A percentile compares a stretch with the other conserved stretches of the same genome.
These are phyloP conservation scores for Fusarium sp. DNA, from an alignment of 2,329 filamentous ascomycete species.

Conservation along the genomic window DNA sequence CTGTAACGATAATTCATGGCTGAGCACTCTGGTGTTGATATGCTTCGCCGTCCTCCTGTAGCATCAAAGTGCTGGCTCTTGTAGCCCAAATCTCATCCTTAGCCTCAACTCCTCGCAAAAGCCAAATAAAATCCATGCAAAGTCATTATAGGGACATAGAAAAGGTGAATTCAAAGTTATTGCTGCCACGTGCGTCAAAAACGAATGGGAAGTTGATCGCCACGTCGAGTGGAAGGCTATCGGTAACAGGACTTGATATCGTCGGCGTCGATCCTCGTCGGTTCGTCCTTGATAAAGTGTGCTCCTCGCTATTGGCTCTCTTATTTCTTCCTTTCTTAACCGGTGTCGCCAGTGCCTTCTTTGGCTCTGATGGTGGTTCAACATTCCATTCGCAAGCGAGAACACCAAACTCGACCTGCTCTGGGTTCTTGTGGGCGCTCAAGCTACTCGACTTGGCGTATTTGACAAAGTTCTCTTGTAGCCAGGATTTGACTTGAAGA, in stretches of 20 bases:
- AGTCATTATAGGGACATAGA: conserved; percentile 16
- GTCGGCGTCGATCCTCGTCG: conserved; percentile 22
- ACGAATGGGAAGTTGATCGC: conserved; percentile 33
- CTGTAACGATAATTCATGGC: not conserved
- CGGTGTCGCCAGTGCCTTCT: conserved; percentile 12
- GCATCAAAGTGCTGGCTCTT: not conserved
- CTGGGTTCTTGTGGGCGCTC: conserved; percentile 47
- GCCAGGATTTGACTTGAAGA: conserved; percentile 51
- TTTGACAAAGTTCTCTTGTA: conserved; percentile 50
- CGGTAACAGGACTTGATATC: not conserved
- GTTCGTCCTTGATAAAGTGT: conserved; percentile 25
- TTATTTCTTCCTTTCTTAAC: conserved; percentile 43
- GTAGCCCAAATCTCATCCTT: not conserved
- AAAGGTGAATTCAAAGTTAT: conserved; percentile 43
- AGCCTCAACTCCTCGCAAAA: conserved; percentile 20
- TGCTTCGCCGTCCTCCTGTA: not conserved
- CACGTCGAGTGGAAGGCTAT: conserved; percentile 2
- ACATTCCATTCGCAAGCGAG: conserved; percentile 55
- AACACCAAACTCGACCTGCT: conserved; percentile 53
- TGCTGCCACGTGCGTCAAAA: conserved; percentile 33
- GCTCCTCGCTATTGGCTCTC: conserved; percentile 40
- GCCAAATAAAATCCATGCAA: not conserved
- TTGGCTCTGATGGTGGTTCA: conserved; percentile 26
- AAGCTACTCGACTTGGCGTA: conserved; percentile 50
- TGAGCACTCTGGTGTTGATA: not conserved